These are phyloP conservation scores for Aspergillus phoenicis DNA, from an alignment of 2,329 filamentous ascomycete species.

Conservation along the genomic window DNA sequence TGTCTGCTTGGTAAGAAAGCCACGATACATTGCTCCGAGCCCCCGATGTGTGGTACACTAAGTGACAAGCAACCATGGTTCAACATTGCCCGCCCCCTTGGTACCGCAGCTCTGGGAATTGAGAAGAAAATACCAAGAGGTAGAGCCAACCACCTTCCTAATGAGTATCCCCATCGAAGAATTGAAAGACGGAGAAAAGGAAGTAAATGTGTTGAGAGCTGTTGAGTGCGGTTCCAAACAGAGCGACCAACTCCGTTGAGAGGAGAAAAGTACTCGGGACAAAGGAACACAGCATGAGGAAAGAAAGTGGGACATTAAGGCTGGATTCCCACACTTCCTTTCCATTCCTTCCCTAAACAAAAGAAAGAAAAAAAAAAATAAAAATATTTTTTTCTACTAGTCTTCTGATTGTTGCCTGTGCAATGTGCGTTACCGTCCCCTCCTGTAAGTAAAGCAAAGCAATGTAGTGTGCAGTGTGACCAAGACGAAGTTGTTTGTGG, in stretches of 20 bases:
- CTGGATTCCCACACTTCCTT: neutral
- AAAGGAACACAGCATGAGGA: neutral
- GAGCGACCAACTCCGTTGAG: too few species aligned
- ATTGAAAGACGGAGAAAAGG: neutral
- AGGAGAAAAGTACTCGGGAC: neutral
- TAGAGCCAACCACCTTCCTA: neutral
- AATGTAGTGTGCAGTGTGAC: neutral
- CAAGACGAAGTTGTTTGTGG: neutral
- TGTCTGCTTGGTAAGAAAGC: neutral
- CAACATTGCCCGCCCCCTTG: conserved; percentile 3
- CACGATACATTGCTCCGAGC: conserved; percentile 14
- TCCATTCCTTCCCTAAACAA: neutral
- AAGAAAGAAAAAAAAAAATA: too few species aligned
- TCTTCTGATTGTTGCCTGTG: too few species aligned
- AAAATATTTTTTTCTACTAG: too few species aligned
- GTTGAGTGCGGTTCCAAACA: neutral
- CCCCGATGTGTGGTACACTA: conserved; percentile 26
- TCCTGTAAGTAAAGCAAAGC: neutral
- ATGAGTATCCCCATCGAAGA: neutral
- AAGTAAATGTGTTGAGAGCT: neutral
- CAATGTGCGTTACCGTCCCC: neutral
- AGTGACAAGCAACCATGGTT: conserved; percentile 21
- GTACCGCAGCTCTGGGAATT: neutral
- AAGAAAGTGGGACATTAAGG: neutral
- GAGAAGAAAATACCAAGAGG: conserved; percentile 2